phyloP scores from a whole-genome alignment of 768 basidiomycete species.

The Tulasnella sp. region DNA sequence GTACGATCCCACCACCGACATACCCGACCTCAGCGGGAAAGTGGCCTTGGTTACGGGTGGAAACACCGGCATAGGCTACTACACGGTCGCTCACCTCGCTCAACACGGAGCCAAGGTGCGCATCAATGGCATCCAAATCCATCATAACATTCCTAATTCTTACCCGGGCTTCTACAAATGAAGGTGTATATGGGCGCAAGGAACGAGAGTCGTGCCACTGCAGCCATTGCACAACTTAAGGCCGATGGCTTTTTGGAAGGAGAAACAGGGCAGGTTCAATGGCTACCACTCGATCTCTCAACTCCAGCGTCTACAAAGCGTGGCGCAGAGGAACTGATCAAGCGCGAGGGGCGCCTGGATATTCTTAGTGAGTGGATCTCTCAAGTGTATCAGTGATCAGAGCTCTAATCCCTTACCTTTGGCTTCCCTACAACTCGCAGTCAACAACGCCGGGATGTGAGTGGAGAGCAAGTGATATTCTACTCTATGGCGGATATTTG shows the following conservation, averaged over 20 bases:
- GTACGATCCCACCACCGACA: constrained; percentile 32
- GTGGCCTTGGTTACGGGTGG: constrained; percentile 48
- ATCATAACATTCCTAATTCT: too few relatives aligned
- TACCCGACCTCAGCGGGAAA: constrained; percentile 39
- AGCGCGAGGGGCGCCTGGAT: constrained; percentile 42
- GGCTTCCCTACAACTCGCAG: too few relatives aligned
- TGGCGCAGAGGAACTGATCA: constrained; percentile 39
- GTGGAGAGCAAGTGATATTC: too few relatives aligned
- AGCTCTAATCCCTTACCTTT: too few relatives aligned
- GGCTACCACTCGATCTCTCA: constrained; percentile 41
- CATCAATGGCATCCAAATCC: too few relatives aligned
- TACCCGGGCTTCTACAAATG: too few relatives aligned
- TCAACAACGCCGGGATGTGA: too few relatives aligned
- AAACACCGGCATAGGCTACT: constrained; percentile 46
- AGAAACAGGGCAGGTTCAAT: constrained; percentile 35
- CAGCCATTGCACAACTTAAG: constrained; percentile 38
- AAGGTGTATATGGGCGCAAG: constrained; percentile 43
- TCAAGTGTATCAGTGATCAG: too few relatives aligned
- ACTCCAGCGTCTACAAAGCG: constrained; percentile 39
- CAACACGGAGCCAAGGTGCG: constrained; percentile 30
- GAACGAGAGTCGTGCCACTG: constrained; percentile 34
- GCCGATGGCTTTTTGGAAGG: constrained; percentile 35
- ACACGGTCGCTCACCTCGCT: constrained; percentile 30
- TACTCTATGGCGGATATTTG: too few relatives aligned
- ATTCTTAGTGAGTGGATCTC: constrained; percentile 35